Base-by-base conservation (phyloP, 805 yeast species). In the Cyberlindnera lachancei region DNA sequence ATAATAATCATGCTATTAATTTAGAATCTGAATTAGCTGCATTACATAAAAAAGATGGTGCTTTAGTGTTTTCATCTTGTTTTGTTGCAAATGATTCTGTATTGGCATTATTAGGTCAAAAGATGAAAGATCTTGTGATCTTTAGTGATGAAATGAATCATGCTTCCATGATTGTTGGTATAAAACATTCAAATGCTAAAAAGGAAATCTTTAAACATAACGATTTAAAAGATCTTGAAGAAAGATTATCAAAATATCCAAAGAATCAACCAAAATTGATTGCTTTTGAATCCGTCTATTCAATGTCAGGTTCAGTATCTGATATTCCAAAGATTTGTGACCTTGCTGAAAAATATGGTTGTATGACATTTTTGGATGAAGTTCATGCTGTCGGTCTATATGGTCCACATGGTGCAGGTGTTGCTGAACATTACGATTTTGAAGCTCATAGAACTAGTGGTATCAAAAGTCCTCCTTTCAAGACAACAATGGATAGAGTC, bases 401-500 rank as follows among this genome's bases (percentile, higher is more conserved):
- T 56, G 99, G 99, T 50, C 97, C 99, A 38, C 95, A 84, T 51
- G 99, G 99, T 55, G 98, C 96, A 21, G 99, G 99, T 64, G 97
- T 92, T 34, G 96, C 97, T 29, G 99, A 92, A 61, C 98, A 92
- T 58, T 68, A 82, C 50, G 85, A 92, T 61, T 92, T 87, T 48
- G 84, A 84, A 29, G 76, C 78, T 34, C 94, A 90, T 55, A 73
- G 84, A 52, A 55, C 64, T 37, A 58, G 77, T 12, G 92, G 92
- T 44, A 63, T 75, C 45, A 68, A 68, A 11, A 63, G 73, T 13
- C 72, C 75, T 43, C 59, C 61, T 29, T 43, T 48, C 25, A 59
- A 65, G 35, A 77, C 94, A 8, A 81, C 82, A 22, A 73, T 81
- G 84, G 88, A 80, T 58, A 77, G 96, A 56, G 74, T 92, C 36